Conservation (phyloP, 2,329 filamentous ascomycete genomes). For the Neospermospora avenae region DNA sequence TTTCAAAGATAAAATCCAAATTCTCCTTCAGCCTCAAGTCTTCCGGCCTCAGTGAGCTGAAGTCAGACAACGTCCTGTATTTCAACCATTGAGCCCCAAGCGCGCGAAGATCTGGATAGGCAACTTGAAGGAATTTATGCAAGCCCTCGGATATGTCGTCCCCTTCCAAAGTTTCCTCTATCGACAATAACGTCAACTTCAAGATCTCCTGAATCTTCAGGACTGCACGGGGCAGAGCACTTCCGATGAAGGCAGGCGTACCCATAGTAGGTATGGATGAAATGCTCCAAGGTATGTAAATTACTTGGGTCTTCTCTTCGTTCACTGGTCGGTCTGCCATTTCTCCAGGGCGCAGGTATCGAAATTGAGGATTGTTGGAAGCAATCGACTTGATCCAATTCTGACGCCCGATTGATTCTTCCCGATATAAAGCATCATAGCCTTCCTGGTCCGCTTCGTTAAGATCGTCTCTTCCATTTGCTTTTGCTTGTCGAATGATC, state of each 20-base stretch:
- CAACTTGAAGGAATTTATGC: neutral
- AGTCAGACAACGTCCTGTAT: neutral
- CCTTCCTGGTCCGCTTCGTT: neutral
- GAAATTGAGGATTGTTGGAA: slow-evolving; percentile 1
- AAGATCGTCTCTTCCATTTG: neutral
- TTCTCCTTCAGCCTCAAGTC: neutral
- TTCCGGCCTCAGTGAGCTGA: neutral
- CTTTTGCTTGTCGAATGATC: neutral
- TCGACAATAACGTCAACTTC: neutral
- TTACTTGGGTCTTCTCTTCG: neutral
- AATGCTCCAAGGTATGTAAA: slow-evolving; percentile 15
- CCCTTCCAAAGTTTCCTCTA: neutral
- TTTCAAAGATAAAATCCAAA: neutral
- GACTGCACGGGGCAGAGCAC: neutral
- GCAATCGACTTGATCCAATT: neutral
- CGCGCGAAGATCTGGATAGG: slow-evolving; percentile 7
- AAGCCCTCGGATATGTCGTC: neutral
- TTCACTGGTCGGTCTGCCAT: neutral
- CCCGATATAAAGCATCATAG: neutral
- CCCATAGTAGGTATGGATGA: neutral
- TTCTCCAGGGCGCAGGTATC: slow-evolving; percentile 18
- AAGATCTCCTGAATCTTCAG: neutral
- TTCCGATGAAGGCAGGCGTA: neutral
- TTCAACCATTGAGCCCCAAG: slow-evolving; percentile 6
- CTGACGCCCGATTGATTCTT: neutral